These are phyloP conservation scores for Solanum lignicaule DNA, from an alignment of 257 asterid genomes.

Conservation along the genomic window DNA sequence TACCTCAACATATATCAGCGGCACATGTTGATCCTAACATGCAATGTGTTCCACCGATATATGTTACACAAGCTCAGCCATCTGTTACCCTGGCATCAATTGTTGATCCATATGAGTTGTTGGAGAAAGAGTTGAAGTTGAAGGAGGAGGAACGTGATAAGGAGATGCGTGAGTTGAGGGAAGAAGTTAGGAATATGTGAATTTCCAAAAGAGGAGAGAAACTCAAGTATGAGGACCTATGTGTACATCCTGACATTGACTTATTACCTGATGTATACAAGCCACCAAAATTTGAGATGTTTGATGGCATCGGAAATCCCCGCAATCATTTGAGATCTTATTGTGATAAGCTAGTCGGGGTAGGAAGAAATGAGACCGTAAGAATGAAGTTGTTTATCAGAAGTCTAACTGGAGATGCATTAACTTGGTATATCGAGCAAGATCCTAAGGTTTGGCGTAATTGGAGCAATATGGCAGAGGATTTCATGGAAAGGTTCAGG, in stretches of 20 bases:
- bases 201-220: not conserved
- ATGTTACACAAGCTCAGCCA: not conserved
- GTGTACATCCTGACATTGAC: not conserved
- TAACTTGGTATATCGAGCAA: not conserved
- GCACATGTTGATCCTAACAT: not conserved
- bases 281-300: not conserved
- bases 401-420: not conserved
- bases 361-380: not conserved
- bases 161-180: not conserved
- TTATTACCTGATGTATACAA: not conserved
- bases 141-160: not conserved
- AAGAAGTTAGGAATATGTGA: not conserved
- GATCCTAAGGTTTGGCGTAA: not conserved
- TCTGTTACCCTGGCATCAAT: not conserved
- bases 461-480: not conserved
- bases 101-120: too few relatives aligned
- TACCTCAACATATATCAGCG: not conserved
- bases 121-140: not conserved
- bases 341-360: too few relatives aligned
- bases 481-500: not conserved
- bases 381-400: not conserved
- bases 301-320: too few relatives aligned
- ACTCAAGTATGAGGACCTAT: not conserved
- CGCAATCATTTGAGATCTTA: not conserved
- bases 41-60: not conserved